phyloP scores from a whole-genome alignment of 2,329 filamentous ascomycete species.

The Calonectria multiphialidica region DNA sequence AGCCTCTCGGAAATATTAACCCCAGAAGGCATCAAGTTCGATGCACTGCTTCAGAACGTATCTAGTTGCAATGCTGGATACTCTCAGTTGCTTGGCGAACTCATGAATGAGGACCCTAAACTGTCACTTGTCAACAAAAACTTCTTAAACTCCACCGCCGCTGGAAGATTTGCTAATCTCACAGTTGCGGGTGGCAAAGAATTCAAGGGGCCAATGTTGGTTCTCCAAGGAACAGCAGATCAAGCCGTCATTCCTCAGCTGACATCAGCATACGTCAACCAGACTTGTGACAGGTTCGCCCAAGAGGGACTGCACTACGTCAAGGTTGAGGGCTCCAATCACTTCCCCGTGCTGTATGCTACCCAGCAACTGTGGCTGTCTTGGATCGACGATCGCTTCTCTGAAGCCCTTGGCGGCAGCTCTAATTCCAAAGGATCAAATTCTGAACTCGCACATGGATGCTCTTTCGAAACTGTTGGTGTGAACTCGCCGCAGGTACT shows the following conservation, averaged over 20 bases:
- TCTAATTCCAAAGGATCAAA: not conserved
- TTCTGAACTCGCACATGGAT: not conserved
- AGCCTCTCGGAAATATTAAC: constrained; percentile 28
- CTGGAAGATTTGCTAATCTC: constrained; percentile 39
- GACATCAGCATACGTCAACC: constrained; percentile 30
- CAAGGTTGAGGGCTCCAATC: constrained; percentile 26
- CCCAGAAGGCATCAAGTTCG: constrained; percentile 4
- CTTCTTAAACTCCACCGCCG: constrained; percentile 37
- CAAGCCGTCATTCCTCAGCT: constrained; percentile 27
- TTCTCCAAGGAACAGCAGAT: constrained; percentile 50
- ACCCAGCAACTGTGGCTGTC: constrained; percentile 39
- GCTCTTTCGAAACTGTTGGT: not conserved
- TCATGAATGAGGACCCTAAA: constrained; percentile 1
- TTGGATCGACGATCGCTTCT: constrained; percentile 39
- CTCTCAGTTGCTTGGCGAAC: constrained; percentile 3
- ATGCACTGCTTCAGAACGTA: constrained; percentile 26
- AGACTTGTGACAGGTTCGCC: constrained; percentile 32
- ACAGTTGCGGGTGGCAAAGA: constrained; percentile 45
- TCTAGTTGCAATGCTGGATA: constrained; percentile 28
- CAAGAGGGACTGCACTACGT: constrained; percentile 33
- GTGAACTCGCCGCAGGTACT: not conserved
- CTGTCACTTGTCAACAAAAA: not conserved
- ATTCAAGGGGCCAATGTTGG: constrained; percentile 51
- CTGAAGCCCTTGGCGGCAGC: too few species aligned
- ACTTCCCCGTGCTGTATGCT: constrained; percentile 33